Evolutionary conservation across 2,329 filamentous ascomycete genomes (phyloP), one percentile per base, ranked within the genome.

Genomic region (Neofusicoccum sp.): DNA sequence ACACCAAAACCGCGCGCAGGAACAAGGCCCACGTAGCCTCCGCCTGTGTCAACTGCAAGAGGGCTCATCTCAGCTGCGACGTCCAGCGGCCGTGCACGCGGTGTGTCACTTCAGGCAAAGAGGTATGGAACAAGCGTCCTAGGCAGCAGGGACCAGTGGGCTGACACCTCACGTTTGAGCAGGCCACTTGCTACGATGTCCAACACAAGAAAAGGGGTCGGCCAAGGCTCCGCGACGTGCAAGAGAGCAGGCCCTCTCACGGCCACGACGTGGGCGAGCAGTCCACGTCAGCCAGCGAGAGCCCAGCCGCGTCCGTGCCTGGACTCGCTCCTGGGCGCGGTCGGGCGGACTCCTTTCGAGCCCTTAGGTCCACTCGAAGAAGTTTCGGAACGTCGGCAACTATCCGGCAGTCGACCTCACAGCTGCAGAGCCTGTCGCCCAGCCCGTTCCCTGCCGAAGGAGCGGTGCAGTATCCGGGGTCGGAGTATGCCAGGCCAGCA

Each of bases 131-230:
- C 11, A 45, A 4, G n/a, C 16, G 12, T 36, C 45, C 34, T 8
- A 52, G n/a, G 14, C 37, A 28, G 9, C 29, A 36, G 54, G 6
- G 9, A 37, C 8, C 49, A 41, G 36, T 2, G 49, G 36, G 61
- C 50, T 63, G 43, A 56, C 47, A 37, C n/a, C 8, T 16, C 22
- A 4, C 33, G 34, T 16, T 37, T 44, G 34, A 49, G 36, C 71
- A 94, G 81, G 90, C 93, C 64, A 84, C 88, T 6, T 95, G 91
- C 72, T 82, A 92, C 69, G 91, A 95, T 76, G 91, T 95, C 37
- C 89, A 92, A 71, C 91, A 95, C 77, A 95, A 94, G 77, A 95
- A 94, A 75, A 82, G 91, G 69, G 91, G 91, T 45, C 84, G 91
- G 54, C 91, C 91, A 64, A 84, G 91, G 67, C 80, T 95, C 68